Base-by-base conservation (phyloP, 1,284 basidiomycete species). In the Mycena sp. region DNA sequence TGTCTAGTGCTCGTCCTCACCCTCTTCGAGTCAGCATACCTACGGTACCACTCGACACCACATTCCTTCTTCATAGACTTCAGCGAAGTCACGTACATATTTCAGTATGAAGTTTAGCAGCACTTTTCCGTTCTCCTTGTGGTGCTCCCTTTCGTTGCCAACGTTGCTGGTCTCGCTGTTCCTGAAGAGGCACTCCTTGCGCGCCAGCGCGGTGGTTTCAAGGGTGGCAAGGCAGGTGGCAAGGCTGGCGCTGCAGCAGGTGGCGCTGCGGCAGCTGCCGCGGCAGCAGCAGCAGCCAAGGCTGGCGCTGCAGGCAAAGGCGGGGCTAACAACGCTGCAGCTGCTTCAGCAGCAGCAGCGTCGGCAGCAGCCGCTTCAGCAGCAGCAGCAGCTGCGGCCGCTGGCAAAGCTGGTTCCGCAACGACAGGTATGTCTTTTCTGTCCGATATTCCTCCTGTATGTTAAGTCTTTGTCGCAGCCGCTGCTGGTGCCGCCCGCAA, bases 51-150 rank as follows among this genome's bases (percentile, higher is more conserved):
- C 23, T n/a, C 38, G 44, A 53, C 32, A 62, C 58, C 69, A 69
- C 77, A 75, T 74, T 78, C 74, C 74, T 72, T 74, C 71, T 61
- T 70, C 70, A 75, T 75, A 66, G 65, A 67, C 60, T 67, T 67
- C 55, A 23, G 65, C 29, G 55, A 67, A 67, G 60, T 67, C 65
- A 51, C 75, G 70, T 75, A 80, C 37, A 52, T 75, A 71, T 74
- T 76, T 68, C 72, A 77, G 67, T 72, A 87, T 88, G 86, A 85
- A 83, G 78, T 81, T 85, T 76, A 77, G 81, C 32, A 72, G 64
- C 74, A 77, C 48, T 65, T 84, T 63, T 75, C 82, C 37, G 69
- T 80, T 54, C 69, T 83, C 64, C 66, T 84, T 62, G 70, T 82
- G 63, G 53, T 83, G 66, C 72, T 85, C 53, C 80, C 85, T 43